Conservation (phyloP, 192 early-diverging fungal genomes). For the Rhizophagus sp. region DNA sequence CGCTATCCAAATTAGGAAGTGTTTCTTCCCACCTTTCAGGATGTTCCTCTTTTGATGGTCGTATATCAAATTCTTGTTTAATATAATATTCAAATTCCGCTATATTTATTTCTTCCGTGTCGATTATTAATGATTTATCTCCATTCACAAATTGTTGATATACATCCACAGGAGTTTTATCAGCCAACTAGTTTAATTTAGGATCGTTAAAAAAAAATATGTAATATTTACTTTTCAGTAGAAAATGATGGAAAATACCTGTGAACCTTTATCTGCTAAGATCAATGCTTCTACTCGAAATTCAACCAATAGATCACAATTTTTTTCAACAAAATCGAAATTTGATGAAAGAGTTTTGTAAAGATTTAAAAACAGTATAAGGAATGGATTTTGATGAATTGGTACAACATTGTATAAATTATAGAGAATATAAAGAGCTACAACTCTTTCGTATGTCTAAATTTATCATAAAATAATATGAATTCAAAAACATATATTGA, state of each 20-base stretch:
- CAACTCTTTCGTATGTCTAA: slow-evolving; percentile 23
- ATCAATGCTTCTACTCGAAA: slow-evolving; percentile 21
- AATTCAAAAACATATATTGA: background rate
- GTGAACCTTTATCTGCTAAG: slow-evolving; percentile 18
- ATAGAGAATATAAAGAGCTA: slow-evolving; percentile 27
- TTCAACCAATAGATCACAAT: slow-evolving; percentile 29
- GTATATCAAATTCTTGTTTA: slow-evolving; percentile 25
- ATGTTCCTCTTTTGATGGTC: background rate
- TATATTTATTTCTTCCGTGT: slow-evolving; percentile 21
- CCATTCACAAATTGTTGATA: background rate
- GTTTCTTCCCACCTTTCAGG: background rate
- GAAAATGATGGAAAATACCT: slow-evolving; percentile 10
- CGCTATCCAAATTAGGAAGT: background rate
- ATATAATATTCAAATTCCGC: slow-evolving; percentile 23
- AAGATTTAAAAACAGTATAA: slow-evolving; percentile 24
- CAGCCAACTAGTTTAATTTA: slow-evolving; percentile 17
- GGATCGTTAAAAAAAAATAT: background rate
- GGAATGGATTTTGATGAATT: slow-evolving; percentile 26
- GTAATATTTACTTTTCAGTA: background rate
- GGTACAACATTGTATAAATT: slow-evolving; percentile 26
- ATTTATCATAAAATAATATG: background rate
- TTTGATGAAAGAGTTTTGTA: slow-evolving; percentile 26
- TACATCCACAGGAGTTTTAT: slow-evolving; percentile 17
- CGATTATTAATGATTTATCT: background rate
- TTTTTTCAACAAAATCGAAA: slow-evolving; percentile 2